These are phyloP conservation scores for Rhinocladiella similis DNA, from an alignment of 2,329 filamentous ascomycete genomes.

Conservation along the genomic window DNA sequence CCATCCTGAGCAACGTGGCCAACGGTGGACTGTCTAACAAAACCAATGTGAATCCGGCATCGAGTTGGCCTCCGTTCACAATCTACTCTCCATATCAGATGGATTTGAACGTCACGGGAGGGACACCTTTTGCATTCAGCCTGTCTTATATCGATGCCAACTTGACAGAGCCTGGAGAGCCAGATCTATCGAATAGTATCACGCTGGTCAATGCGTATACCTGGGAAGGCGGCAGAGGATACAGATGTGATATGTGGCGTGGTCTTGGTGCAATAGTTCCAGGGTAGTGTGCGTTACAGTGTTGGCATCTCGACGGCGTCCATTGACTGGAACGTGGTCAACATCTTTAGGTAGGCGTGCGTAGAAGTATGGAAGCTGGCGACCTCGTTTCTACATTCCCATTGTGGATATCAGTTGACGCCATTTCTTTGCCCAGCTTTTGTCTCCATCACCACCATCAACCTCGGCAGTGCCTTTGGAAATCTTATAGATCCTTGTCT, in stretches of 20 bases:
- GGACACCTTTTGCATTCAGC: conserved; percentile 23
- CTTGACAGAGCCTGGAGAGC: conserved; percentile 32
- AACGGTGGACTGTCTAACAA: conserved; percentile 29
- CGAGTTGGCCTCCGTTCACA: conserved; percentile 39
- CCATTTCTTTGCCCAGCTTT: no score
- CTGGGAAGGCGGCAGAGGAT: conserved; percentile 51
- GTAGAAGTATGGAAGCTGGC: no score
- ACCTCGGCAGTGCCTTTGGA: no score
- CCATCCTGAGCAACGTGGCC: conserved; percentile 36
- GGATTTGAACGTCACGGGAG: conserved; percentile 49
- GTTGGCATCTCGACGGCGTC: no score
- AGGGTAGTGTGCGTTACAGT: background rate
- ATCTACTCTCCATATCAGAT: conserved; percentile 39
- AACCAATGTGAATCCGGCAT: conserved; percentile 9
- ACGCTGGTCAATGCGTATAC: conserved; percentile 42
- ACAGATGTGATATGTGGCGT: conserved; percentile 48
- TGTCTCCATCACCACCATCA: no score
- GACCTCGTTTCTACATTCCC: no score
- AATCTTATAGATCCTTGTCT: no score
- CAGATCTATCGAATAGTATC: conserved; percentile 40
- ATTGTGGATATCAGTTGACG: no score
- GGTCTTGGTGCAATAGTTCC: conserved; percentile 16
- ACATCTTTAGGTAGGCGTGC: no score
- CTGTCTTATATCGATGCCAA: conserved; percentile 25
- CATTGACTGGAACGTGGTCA: no score